A percentile compares a stretch with the other conserved stretches of the same genome.
Conservation (phyloP, 2,329 filamentous ascomycete species). For the Venturia pyrina region DNA sequence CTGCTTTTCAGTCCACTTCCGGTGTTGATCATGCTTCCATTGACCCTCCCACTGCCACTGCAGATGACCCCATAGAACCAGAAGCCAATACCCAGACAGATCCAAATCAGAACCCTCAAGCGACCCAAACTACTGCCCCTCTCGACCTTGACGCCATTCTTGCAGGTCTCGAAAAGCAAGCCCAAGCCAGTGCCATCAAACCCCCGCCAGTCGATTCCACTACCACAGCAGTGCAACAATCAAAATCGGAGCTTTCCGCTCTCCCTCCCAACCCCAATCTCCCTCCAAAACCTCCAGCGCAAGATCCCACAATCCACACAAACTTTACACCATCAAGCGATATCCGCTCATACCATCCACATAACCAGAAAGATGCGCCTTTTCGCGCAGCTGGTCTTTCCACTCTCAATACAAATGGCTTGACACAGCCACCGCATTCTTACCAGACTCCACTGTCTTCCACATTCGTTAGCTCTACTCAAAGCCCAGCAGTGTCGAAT, state of each 20-base stretch:
- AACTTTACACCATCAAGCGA: slow-evolving; percentile 39
- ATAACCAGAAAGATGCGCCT: slow-evolving; percentile 30
- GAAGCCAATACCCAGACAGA: slow-evolving; percentile 3
- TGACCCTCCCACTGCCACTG: not conserved
- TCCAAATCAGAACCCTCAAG: not conserved
- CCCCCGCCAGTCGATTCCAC: not conserved
- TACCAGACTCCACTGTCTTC: slow-evolving; percentile 14
- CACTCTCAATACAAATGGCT: slow-evolving; percentile 5
- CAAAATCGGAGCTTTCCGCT: slow-evolving; percentile 12
- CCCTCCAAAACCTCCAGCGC: slow-evolving; percentile 38
- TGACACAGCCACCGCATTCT: slow-evolving; percentile 8
- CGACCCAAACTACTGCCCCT: not conserved
- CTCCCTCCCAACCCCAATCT: slow-evolving; percentile 25
- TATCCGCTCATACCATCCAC: slow-evolving; percentile 41
- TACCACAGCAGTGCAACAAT: slow-evolving; percentile 13
- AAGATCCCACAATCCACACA: slow-evolving; percentile 37
- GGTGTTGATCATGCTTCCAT: slow-evolving; percentile 4
- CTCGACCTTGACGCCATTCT: slow-evolving; percentile 7
- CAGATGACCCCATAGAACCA: not conserved
- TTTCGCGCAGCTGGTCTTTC: slow-evolving; percentile 18
- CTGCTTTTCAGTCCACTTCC: not conserved
- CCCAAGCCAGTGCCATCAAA: not conserved
- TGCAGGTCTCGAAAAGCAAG: slow-evolving; percentile 2
- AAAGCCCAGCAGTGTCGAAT: slow-evolving; percentile 21
- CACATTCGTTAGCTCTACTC: slow-evolving; percentile 16